Evolutionary conservation across 805 yeast species (phyloP), one percentile per base, ranked within the genome.

Genomic region (Myxozyma monticola): DNA sequence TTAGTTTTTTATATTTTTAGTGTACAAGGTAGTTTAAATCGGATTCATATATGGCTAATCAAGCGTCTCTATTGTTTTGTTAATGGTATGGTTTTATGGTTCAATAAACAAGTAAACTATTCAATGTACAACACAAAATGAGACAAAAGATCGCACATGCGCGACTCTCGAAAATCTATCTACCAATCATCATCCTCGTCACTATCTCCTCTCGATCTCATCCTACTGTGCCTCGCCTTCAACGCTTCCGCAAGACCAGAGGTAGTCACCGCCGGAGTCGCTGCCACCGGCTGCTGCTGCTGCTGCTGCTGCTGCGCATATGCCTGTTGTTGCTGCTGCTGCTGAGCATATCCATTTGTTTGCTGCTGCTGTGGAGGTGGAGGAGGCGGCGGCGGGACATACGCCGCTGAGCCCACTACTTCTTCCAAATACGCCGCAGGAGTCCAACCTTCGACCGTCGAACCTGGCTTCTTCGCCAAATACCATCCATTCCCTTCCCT

Each of bases 401-500:
- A 43, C 12, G 62, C 60, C 12, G 61, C 62, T 5, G 61, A 51
- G 5, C 61, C 48, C 42, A 49, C 51, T 37, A 64, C 53, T 34
- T 66, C 67, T 52, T 73, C 81, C 63, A 91, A 80, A 65, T 90
- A 93, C n/a, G 90, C 86, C 20, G 93, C 84, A 12, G 99, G 99
- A 10, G 93, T 91, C 99, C 99, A 93, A 4, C 99, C 99, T 66
- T 89, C 93, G 17, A 37, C 38, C 4, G 54, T n/a, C 12, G 57
- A 21, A 12, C 62, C 61, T 10, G 62, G 58, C 29, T 80, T 75
- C 65, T 85, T 85, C 8, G 89, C 97, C 50, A 93, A 75, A 61
- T 96, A 91, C 99, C 99, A 93, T 15, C 96, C 96, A 55, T 87
- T 90, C 39, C 83, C 81, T 49, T 84, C 87, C 57, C 84, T 81